phyloP scores from a whole-genome alignment of 2,329 filamentous ascomycete genomes.

The Arthrobotrys iridis region DNA sequence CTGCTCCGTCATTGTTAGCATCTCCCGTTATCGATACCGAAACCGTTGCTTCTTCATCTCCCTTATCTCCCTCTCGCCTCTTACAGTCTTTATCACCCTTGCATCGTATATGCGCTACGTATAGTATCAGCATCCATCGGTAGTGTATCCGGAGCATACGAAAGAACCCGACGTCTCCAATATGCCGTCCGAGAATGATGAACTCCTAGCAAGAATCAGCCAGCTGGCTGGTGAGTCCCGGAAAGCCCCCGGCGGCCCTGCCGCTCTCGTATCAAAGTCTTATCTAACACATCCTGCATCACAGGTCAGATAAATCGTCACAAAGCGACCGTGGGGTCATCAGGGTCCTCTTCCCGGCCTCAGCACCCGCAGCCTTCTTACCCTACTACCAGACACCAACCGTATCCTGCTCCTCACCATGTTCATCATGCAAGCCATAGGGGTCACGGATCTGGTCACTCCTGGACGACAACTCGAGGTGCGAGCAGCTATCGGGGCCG shows the following conservation, averaged over 20 bases:
- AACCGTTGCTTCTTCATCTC: slow-evolving; percentile 6
- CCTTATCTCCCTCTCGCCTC: not conserved
- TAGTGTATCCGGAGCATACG: slow-evolving; percentile 7
- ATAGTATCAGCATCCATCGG: not conserved
- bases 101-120: not conserved
- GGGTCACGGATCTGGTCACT: slow-evolving; percentile 16
- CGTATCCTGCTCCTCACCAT: slow-evolving; percentile 40
- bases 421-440: slow-evolving; percentile 21
- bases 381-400: slow-evolving; percentile 49
- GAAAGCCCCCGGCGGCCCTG: not conserved
- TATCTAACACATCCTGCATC: slow-evolving; percentile 28
- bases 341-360: slow-evolving; percentile 57
- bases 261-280: slow-evolving; percentile 26
- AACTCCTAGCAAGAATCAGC: slow-evolving; percentile 68
- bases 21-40: not conserved
- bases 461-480: slow-evolving; percentile 34
- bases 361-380: slow-evolving; percentile 60
- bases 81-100: slow-evolving; percentile 2
- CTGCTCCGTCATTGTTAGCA: not conserved
- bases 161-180: slow-evolving; percentile 21
- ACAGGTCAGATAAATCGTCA: slow-evolving; percentile 81
- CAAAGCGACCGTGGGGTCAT: slow-evolving; percentile 65
- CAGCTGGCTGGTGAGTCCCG: slow-evolving; percentile 67
- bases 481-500: slow-evolving; percentile 26
- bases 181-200: slow-evolving; percentile 68